phyloP scores from a whole-genome alignment of 192 early-diverging fungal species.

The Linnemannia hyalina region DNA sequence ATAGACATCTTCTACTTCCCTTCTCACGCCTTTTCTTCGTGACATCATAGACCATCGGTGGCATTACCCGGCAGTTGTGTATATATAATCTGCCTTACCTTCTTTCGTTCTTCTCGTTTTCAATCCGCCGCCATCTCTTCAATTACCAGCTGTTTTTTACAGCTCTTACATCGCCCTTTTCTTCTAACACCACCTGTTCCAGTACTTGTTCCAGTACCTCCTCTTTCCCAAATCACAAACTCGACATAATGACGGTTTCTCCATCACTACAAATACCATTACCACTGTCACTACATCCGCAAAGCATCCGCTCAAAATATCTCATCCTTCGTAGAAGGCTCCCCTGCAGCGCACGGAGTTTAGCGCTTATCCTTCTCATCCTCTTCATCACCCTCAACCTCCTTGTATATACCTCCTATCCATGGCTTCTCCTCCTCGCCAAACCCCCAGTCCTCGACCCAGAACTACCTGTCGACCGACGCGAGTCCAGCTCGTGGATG shows the following conservation, averaged over 20 bases:
- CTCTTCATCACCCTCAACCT: constrained; percentile 41
- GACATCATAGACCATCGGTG: background rate
- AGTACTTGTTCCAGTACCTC: background rate
- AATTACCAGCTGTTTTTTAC: background rate
- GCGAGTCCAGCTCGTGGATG: constrained; percentile 17
- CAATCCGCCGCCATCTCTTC: background rate
- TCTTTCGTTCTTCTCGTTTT: background rate
- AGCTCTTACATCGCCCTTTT: background rate
- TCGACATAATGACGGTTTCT: background rate
- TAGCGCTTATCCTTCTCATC: constrained; percentile 20
- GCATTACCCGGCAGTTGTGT: background rate
- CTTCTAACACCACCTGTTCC: background rate
- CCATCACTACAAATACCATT: background rate
- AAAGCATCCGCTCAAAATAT: background rate
- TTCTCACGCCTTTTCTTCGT: background rate
- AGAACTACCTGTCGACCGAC: background rate
- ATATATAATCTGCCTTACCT: background rate
- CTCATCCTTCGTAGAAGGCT: background rate
- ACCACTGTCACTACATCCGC: background rate
- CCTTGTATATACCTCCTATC: constrained; percentile 24
- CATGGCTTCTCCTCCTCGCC: background rate
- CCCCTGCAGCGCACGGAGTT: background rate
- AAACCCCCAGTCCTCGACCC: background rate
- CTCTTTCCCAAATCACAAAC: background rate
- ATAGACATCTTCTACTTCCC: background rate